Evolutionary conservation across 495 filamentous ascomycete species (phyloP), one percentile per base, ranked within the genome.

Genomic region (Talaromyces proteolyticus): DNA sequence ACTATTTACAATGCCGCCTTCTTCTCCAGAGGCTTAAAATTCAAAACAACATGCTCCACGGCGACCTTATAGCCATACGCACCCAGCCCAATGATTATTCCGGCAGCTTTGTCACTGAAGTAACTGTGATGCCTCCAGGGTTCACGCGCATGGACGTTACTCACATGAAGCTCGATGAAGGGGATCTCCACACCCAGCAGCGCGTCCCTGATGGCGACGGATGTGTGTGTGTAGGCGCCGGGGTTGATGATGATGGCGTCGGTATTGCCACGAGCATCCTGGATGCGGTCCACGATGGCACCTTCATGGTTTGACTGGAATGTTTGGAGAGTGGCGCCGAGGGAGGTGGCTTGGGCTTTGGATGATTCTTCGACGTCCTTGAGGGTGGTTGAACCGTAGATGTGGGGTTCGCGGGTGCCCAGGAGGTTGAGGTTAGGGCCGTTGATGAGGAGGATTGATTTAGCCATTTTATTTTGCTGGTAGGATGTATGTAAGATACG

Each of bases 401-500:
- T 71, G 37, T 75, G 60, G 6, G 80, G 80, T 53, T 85, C 81
- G 4, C 82, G 70, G n/a, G 73, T 78, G 11, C 80, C 80, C 23
- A 84, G 73, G 49, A 86, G 78, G 62, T 83, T 86, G 58, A 86
- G 77, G 60, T 84, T 84, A n/a, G 80, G 80, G 23, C 81, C 81
- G 61, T 84, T 84, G 66, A 85, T 72, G 46, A 84, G 73, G 58
- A 85, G 77, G 56, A 85, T 74, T 23, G 61, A 67, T n/a, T n/a
- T n/a, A n/a, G n/a, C n/a, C n/a, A n/a, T n/a, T n/a, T n/a, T n/a
- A n/a, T n/a, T n/a, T n/a, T n/a, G n/a, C n/a, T n/a, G n/a, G n/a
- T n/a, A n/a, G n/a, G n/a, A n/a, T n/a, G n/a, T n/a, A n/a, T n/a
- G n/a, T n/a, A n/a, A n/a, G n/a, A n/a, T n/a, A n/a, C n/a, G n/a